Conservation (phyloP, 1,284 basidiomycete species). For the Abortiporus biennis region DNA sequence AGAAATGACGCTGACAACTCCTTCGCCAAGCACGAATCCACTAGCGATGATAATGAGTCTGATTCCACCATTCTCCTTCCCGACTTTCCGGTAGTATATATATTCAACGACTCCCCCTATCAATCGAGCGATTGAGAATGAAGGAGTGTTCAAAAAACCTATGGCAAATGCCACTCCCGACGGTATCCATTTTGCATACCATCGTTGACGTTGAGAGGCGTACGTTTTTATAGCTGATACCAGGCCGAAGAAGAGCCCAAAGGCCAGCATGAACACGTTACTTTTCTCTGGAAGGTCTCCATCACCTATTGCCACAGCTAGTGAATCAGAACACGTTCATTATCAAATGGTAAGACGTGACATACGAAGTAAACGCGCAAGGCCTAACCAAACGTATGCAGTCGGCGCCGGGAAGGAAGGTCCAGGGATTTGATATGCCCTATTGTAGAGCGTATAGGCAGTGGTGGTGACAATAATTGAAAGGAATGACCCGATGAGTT, state of each 20-base stretch:
- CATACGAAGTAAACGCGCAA: slow-evolving; percentile 84
- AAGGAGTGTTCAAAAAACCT: slow-evolving; percentile 93
- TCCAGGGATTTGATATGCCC: slow-evolving; percentile 82
- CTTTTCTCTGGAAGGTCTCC: slow-evolving; percentile 79
- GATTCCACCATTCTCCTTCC: slow-evolving; percentile 50
- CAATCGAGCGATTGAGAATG: slow-evolving; percentile 88
- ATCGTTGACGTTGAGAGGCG: slow-evolving; percentile 37
- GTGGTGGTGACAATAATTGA: slow-evolving; percentile 87
- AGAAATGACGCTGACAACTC: slow-evolving; percentile 81
- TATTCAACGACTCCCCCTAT: slow-evolving; percentile 84
- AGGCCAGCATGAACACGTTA: slow-evolving; percentile 76
- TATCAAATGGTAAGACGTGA: slow-evolving; percentile 12
- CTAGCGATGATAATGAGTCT: slow-evolving; percentile 85
- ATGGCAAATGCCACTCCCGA: slow-evolving; percentile 88
- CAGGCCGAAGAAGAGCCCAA: slow-evolving; percentile 65
- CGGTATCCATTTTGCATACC: slow-evolving; percentile 72
- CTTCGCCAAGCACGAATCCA: slow-evolving; percentile 94
- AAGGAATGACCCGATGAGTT: slow-evolving; percentile 82
- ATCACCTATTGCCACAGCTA: slow-evolving; percentile 46
- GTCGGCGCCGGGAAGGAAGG: slow-evolving; percentile 93
- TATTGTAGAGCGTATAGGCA: slow-evolving; percentile 84
- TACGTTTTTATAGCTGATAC: slow-evolving; percentile 68
- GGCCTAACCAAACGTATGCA: slow-evolving; percentile 87
- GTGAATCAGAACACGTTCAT: neutral
- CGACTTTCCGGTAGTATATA: slow-evolving; percentile 49